phyloP scores from a whole-genome alignment of 495 filamentous ascomycete species.

The Podospora conica region DNA sequence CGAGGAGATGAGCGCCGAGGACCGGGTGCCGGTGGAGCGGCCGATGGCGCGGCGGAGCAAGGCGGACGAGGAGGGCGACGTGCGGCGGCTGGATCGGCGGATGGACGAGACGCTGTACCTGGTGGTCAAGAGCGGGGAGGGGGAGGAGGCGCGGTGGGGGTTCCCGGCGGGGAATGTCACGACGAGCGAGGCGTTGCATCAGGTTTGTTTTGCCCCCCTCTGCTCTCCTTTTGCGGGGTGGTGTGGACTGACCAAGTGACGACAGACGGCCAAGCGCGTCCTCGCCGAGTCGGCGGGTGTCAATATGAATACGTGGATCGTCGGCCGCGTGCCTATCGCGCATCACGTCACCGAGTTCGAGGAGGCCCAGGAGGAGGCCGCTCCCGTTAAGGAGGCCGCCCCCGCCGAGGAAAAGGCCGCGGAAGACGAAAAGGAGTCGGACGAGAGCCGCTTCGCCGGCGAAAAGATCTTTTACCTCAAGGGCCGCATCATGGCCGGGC shows the following conservation, averaged over 20 bases:
- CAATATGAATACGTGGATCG: slow-evolving; percentile 99
- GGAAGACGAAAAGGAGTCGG: too few relatives aligned
- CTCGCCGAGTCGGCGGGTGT: slow-evolving; percentile 69
- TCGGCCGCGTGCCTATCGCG: slow-evolving; percentile 83
- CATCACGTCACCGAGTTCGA: slow-evolving; percentile 53
- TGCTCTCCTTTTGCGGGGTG: background rate
- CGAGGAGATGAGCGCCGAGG: slow-evolving; percentile 54
- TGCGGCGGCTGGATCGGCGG: slow-evolving; percentile 67
- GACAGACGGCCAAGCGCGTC: slow-evolving; percentile 73
- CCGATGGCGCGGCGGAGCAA: slow-evolving; percentile 68
- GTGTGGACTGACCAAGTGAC: background rate
- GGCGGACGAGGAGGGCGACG: slow-evolving; percentile 70
- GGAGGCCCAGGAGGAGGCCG: slow-evolving; percentile 32
- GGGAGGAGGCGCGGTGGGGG: slow-evolving; percentile 59
- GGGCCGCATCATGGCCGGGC: slow-evolving; percentile 91
- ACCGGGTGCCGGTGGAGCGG: slow-evolving; percentile 62
- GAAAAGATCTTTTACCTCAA: slow-evolving; percentile 96
- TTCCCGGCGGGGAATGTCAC: slow-evolving; percentile 66
- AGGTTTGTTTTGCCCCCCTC: slow-evolving; percentile 60
- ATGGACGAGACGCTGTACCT: slow-evolving; percentile 80
- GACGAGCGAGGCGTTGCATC: slow-evolving; percentile 66
- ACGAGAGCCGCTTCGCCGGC: slow-evolving; percentile 31
- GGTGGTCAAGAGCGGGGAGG: slow-evolving; percentile 61
- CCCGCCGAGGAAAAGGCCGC: too few relatives aligned
- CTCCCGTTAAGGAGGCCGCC: slow-evolving; percentile 12